Evolutionary conservation across 306 rosid species (phyloP).

Genomic region (Pueraria montana): DNA sequence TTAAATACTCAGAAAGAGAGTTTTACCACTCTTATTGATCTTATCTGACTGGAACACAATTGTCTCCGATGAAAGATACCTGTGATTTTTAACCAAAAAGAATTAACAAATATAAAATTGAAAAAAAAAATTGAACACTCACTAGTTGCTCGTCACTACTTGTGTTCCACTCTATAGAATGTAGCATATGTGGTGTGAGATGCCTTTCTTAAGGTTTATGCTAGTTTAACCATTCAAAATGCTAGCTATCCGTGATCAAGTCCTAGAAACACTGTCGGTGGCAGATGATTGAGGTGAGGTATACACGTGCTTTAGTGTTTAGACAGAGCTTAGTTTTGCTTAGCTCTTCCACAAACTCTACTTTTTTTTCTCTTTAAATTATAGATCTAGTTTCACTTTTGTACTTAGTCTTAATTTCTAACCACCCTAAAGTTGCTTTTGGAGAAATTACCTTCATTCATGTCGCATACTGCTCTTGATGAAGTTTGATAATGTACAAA

Average conservation of each 20-base stretch:
- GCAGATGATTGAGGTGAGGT: slow-evolving; percentile 26
- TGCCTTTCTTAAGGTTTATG: slow-evolving; percentile 57
- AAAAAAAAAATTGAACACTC: slow-evolving; percentile 49
- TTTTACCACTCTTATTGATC: not conserved
- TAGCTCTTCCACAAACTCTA: slow-evolving; percentile 47
- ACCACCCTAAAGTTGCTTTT: slow-evolving; percentile 43
- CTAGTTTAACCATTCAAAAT: slow-evolving; percentile 45
- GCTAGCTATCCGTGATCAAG: slow-evolving; percentile 52
- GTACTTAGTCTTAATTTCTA: slow-evolving; percentile 28
- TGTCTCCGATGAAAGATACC: not conserved
- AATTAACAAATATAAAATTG: slow-evolving; percentile 51
- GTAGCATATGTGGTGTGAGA: slow-evolving; percentile 48
- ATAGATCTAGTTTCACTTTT: slow-evolving; percentile 46
- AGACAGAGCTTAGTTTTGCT: slow-evolving; percentile 40
- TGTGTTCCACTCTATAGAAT: slow-evolving; percentile 50
- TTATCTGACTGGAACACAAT: not conserved
- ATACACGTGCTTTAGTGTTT: slow-evolving; percentile 40
- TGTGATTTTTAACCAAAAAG: not conserved
- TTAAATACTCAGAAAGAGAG: not conserved
- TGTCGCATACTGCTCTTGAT: slow-evolving; percentile 25
- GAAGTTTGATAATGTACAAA: slow-evolving; percentile 26
- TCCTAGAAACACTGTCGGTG: slow-evolving; percentile 53
- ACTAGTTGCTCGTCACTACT: slow-evolving; percentile 16
- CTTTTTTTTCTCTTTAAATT: not conserved
- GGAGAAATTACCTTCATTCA: slow-evolving; percentile 38